A percentile compares a stretch with the other conserved stretches of the same genome.
Evolutionary conservation across 352 stramenopile genomes (phyloP).

Genomic region (Phytophthora ramorum): DNA sequence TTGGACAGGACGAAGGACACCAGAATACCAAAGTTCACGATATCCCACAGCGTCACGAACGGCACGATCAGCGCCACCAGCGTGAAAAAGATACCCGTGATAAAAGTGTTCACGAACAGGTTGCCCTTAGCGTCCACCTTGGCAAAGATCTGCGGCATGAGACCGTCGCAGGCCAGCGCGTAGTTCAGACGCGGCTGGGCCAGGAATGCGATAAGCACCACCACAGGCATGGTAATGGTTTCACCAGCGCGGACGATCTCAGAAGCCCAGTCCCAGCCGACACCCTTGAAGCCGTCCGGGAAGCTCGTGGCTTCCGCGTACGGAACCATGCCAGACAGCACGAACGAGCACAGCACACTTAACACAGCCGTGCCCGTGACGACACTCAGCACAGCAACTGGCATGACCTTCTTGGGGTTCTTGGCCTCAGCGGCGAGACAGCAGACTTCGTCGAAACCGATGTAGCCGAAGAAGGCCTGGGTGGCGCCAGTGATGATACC

Average conservation of each 20-base stretch:
- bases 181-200: slow-evolving; percentile 91
- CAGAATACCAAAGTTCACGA: slow-evolving; percentile 74
- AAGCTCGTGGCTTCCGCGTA: slow-evolving; percentile 43
- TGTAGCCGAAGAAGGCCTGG: slow-evolving; percentile 93
- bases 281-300: slow-evolving; percentile 32
- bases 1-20: slow-evolving; percentile 81
- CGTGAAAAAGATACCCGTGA: slow-evolving; percentile 48
- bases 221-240: slow-evolving; percentile 84
- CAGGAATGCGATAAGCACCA: slow-evolving; percentile 91
- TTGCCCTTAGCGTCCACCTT: slow-evolving; percentile 17
- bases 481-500: slow-evolving; percentile 85
- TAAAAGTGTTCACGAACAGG: slow-evolving; percentile 1
- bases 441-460: slow-evolving; percentile 95
- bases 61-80: slow-evolving; percentile 59
- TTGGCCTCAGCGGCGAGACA: slow-evolving; percentile 86
- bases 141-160: slow-evolving; percentile 89
- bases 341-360: slow-evolving; percentile 66
- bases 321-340: slow-evolving; percentile 79
- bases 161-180: slow-evolving; percentile 88
- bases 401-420: slow-evolving; percentile 80
- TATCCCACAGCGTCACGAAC: slow-evolving; percentile 68
- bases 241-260: slow-evolving; percentile 43
- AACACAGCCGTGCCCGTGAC: slow-evolving; percentile 71
- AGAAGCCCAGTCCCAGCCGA: slow-evolving; percentile 34
- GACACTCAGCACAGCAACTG: slow-evolving; percentile 82